Base-by-base conservation (phyloP, 768 basidiomycete species). In the Phallus indusiatus region DNA sequence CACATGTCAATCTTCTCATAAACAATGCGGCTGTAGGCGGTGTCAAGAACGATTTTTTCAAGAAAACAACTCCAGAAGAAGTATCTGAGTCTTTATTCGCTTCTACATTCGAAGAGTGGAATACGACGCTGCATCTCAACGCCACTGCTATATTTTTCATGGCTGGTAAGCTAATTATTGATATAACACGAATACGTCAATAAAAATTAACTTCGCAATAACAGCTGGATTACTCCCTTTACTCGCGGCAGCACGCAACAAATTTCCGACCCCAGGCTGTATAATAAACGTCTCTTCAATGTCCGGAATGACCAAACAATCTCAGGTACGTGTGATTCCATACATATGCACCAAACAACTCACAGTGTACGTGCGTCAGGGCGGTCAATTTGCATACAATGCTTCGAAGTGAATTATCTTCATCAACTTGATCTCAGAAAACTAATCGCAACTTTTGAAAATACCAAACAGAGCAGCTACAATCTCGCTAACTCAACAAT, bases 211-310 rank as follows among this genome's bases (percentile, higher is more conserved):
- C 42, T 17, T 47, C 34, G 20, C 22, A 55, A 9, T 28, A 16
- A 18, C 46, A 60, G 59, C 59, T 16, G 59, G 54, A 0, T 60
- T 60, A 35, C 54, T 60, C 21, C 59, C 59, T 34, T 55, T 60
- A 18, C 54, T 60, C 11, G 59, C 48, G 16, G 47, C 21, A n/a
- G 59, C 53, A 12, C 54, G 47, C 20, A 46, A 55, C 18, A 17
- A 18, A 4, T 54, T 53, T 24, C 17, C 34, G 16, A 47, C 50
- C 33, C 36, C 59, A 2, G 59, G 59, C 16, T 60, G 53, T 17
- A 56, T 60, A 20, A 34, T 60, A n/a, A 60, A 60, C 33, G 47
- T 60, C 33, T 60, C 59, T 6, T 60, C 59, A 35, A 60, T 60
- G 54, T 60, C 59, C 5, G 59, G 59, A 1, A 60, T 60, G 7